Evolutionary conservation across 202 grass and related monocot genomes (phyloP).

Genomic region (Digitaria exilis): DNA sequence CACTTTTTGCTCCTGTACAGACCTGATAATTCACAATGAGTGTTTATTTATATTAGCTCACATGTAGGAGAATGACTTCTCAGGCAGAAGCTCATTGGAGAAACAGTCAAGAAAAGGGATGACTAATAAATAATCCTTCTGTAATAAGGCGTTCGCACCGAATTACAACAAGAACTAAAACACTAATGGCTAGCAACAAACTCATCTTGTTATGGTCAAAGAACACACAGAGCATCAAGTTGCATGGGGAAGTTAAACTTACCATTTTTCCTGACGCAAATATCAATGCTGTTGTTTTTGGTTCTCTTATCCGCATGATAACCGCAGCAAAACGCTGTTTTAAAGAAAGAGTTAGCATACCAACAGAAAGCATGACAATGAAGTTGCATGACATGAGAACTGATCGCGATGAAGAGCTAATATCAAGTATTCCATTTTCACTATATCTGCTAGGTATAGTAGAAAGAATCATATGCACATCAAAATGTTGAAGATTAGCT

Average conservation of each 20-base stretch:
- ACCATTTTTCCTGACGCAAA: conserved; percentile 99
- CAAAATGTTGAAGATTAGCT: neutral
- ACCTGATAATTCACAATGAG: conserved; percentile 43
- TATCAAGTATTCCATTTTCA: neutral
- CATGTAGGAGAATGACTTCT: neutral
- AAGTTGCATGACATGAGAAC: neutral
- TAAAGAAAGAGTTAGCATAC: neutral
- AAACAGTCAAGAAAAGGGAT: neutral
- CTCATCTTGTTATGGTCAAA: neutral
- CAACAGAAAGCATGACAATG: neutral
- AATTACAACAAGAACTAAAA: neutral
- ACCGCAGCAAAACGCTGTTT: conserved; percentile 95
- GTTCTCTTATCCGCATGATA: conserved; percentile 98
- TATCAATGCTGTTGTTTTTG: conserved; percentile 97
- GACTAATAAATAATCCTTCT: neutral
- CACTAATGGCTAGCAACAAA: conserved; percentile 10
- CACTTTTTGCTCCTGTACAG: conserved; percentile 89
- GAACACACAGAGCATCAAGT: neutral
- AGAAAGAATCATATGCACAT: neutral
- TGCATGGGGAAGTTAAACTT: neutral
- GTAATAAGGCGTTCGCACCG: no score
- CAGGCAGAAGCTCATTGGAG: neutral
- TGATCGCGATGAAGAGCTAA: neutral
- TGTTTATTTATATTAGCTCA: conserved; percentile 18
- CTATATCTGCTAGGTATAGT: neutral